Evolutionary conservation across 2,329 filamentous ascomycete genomes (phyloP).

Genomic region (Apiospora marii): DNA sequence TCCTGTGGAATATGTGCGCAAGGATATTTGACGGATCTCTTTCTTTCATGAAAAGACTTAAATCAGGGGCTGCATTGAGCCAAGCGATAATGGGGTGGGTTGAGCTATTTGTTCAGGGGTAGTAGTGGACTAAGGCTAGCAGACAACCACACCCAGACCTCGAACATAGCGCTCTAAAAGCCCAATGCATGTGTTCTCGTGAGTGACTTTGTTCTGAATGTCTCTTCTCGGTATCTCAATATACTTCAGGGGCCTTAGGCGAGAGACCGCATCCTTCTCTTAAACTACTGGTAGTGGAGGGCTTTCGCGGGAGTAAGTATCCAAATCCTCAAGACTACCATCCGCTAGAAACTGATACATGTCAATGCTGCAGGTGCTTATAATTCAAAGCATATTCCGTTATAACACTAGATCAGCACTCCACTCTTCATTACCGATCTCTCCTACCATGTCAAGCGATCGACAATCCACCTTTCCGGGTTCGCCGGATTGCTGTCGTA

Average conservation of each 20-base stretch:
- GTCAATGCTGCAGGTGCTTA: constrained; percentile 47
- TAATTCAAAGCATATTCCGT: too few relatives aligned
- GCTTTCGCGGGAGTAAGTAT: constrained; percentile 17
- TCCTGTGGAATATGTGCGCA: not conserved
- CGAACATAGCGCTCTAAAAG: not conserved
- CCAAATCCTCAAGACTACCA: constrained; percentile 34
- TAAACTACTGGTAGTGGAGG: not conserved
- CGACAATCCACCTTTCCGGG: too few relatives aligned
- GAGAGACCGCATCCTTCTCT: not conserved
- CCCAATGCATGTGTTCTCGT: not conserved
- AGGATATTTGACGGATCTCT: too few relatives aligned
- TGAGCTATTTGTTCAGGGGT: not conserved
- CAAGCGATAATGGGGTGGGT: too few relatives aligned
- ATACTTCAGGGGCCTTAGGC: constrained; percentile 9
- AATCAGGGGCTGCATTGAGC: too few relatives aligned
- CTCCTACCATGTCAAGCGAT: too few relatives aligned
- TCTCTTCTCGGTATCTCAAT: constrained; percentile 16
- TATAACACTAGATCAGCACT: not conserved
- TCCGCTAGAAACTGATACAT: constrained; percentile 25
- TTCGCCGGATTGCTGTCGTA: too few relatives aligned
- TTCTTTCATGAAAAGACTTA: too few relatives aligned
- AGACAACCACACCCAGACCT: not conserved
- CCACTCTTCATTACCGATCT: too few relatives aligned
- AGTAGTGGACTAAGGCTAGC: not conserved
- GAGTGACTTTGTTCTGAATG: not conserved